These are phyloP conservation scores for Pleurotus platypus DNA, from an alignment of 768 basidiomycete species.

Conservation along the genomic window DNA sequence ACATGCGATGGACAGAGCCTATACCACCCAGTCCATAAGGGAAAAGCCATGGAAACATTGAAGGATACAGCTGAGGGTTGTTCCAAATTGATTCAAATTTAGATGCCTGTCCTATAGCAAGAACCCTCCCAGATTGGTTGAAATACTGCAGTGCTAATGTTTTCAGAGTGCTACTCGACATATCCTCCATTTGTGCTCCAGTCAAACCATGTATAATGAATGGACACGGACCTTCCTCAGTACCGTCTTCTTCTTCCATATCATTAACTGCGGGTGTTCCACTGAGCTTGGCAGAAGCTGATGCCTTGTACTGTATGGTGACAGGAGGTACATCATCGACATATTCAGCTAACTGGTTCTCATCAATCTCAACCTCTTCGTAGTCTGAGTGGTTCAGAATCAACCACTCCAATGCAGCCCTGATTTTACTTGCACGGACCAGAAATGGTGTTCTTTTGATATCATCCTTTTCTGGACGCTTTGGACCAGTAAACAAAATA, in stretches of 20 bases:
- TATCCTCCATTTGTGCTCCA: constrained; percentile 12
- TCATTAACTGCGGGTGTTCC: constrained; percentile 24
- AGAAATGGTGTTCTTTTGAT: constrained; percentile 20
- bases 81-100: constrained; percentile 25
- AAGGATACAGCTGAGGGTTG: constrained; percentile 29
- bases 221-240: constrained; percentile 15
- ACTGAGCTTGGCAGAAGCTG: constrained; percentile 16
- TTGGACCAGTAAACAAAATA: constrained; percentile 26
- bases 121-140: constrained; percentile 17
- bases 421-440: constrained; percentile 21
- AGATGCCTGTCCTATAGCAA: constrained; percentile 24
- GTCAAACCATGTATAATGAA: constrained; percentile 24
- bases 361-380: constrained; percentile 24
- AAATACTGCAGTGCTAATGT: constrained; percentile 23
- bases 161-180: constrained; percentile 13
- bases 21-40: constrained; percentile 36
- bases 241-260: constrained; percentile 16
- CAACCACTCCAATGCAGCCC: constrained; percentile 28
- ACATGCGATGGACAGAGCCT: constrained; percentile 17
- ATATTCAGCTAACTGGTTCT: constrained; percentile 20
- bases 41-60: constrained; percentile 38
- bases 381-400: constrained; percentile 31
- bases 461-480: constrained; percentile 20
- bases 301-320: constrained; percentile 16
- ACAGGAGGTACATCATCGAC: constrained; percentile 19